Base-by-base conservation (phyloP, 1,284 basidiomycete species). In the Microstroma glucosiphilum region DNA sequence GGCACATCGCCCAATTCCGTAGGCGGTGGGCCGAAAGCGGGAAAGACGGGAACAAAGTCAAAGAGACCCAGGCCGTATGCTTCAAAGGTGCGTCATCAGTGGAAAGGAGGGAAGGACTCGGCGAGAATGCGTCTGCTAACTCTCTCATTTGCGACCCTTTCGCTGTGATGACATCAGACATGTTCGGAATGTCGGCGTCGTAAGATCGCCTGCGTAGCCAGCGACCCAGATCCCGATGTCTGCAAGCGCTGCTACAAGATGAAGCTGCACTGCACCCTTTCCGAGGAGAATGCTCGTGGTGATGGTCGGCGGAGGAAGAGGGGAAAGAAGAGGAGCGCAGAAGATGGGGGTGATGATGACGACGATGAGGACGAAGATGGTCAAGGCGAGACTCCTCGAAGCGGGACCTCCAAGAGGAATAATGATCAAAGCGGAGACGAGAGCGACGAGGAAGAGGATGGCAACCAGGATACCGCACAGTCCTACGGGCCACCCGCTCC, bases 171-270 rank as follows among this genome's bases (percentile, higher is more conserved):
- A 37, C 30, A 37, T 37, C 30, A 48, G 51, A 54, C 51, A 15
- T 54, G 51, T 25, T 54, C 51, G 21, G 51, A 54, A 25, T 54
- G 51, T 23, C n/a, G 51, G 13, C 15, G 51, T 13, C 51, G 51
- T 25, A 54, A 54, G 51, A 54, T 54, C 21, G 51, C 51, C 51
- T 54, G 51, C 51, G 51, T 54, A 8, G 21, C 51, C 21, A 54
- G 51, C 51, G 51, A 54, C 15, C 51, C n/a, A 13, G 51, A 54
- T 13, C 51, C 51, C 13, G 17, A 54, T 13, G 13, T 23, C 13
- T 54, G 51, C 19, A 54, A 54, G 25, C 51, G 51, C 17, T 54
- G 51, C 25, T 54, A 23, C 51, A 54, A 54, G 51, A 54, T 54
- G 51, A 21, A 54, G 17, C 25, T 54, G 51, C 51, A 54, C 26